Base-by-base conservation (phyloP, 495 filamentous ascomycete genomes). In the Hypoxylon lenormandii region DNA sequence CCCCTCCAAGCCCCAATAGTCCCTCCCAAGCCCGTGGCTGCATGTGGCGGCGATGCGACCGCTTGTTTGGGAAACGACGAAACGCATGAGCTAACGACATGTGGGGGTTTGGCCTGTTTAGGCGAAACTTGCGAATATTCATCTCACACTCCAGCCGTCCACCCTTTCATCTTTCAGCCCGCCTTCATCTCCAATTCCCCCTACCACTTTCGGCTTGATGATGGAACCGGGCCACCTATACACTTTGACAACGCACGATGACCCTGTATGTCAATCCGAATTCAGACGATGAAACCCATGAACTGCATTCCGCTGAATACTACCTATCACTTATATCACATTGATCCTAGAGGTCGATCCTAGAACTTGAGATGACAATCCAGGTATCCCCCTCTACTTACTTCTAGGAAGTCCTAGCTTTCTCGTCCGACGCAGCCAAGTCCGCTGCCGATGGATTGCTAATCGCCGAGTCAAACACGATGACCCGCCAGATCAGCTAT, bases 41-140 rank as follows among this genome's bases (percentile, higher is more conserved):
- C 51, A 40, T 19, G 38, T 61, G 57, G 51, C 50, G 64, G 49
- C 64, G 21, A 26, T 26, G 38, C 40, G 19, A 54, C 55, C 49
- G 38, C 12, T 38, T 10, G 8, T 55, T 38, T 48, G 59, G 59
- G 7, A 61, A 30, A 16, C n/a, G n/a, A n/a, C n/a, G n/a, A n/a
- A n/a, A n/a, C 51, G 15, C 13, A 12, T n/a, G 33, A 26, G 15
- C 45, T 67, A 67, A 38, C 50, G 50, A 11, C 10, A 61, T 56
- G 64, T 58, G 64, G 57, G 42, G 58, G 3, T 5, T 46, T 36
- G 5, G 6, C 53, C 52, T 12, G 52, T 63, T 69, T 50, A 30
- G 65, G 65, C 53, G 65, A 69, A 63, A 11, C 43, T 69, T 69
- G 65, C 65, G 59, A 66, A 66, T 19, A 36, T 52, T 52, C 62